Percentiles rank a stretch among this genome's conserved stretches.
Conservation (phyloP, 176 grass and related monocot genomes). For the Luzula sylvatica region DNA sequence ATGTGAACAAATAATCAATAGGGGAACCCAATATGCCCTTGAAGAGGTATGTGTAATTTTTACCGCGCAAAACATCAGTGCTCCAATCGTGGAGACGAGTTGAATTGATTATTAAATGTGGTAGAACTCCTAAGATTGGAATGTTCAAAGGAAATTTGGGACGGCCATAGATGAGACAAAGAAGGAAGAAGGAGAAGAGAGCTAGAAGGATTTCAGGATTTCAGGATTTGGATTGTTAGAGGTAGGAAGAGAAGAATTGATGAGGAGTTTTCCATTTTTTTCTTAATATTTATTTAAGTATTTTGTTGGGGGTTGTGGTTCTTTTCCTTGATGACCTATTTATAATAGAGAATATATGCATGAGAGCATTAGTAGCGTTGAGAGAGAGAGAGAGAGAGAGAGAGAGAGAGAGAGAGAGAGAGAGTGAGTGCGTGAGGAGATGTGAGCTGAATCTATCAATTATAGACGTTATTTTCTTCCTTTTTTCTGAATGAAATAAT, state of each 20-base stretch:
- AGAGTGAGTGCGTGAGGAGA: neutral
- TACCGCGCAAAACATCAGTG: constrained; percentile 16
- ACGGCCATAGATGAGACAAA: constrained; percentile 24
- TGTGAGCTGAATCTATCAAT: neutral
- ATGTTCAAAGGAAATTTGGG: constrained; percentile 41
- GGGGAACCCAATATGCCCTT: constrained; percentile 31
- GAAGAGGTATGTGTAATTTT: constrained; percentile 25
- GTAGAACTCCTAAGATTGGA: constrained; percentile 51
- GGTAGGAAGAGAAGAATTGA: neutral
- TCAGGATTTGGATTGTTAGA: constrained; percentile 5
- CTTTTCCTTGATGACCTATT: neutral
- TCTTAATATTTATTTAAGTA: neutral
- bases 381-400: too few relatives aligned
- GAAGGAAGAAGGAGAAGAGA: constrained; percentile 33
- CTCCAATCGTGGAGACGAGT: constrained; percentile 42
- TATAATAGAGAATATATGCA: neutral
- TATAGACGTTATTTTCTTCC: too few relatives aligned
- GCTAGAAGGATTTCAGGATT: constrained; percentile 52
- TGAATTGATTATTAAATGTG: constrained; percentile 20
- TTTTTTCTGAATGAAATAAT: too few relatives aligned
- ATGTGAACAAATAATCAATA: constrained; percentile 40
- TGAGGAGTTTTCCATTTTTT: neutral
- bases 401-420: too few relatives aligned
- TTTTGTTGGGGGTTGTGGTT: neutral
- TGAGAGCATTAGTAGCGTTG: neutral